Evolutionary conservation across 371 early-diverging fungal species (phyloP), one percentile per base, ranked within the genome.

Genomic region (Vairimorpha ceranae): DNA sequence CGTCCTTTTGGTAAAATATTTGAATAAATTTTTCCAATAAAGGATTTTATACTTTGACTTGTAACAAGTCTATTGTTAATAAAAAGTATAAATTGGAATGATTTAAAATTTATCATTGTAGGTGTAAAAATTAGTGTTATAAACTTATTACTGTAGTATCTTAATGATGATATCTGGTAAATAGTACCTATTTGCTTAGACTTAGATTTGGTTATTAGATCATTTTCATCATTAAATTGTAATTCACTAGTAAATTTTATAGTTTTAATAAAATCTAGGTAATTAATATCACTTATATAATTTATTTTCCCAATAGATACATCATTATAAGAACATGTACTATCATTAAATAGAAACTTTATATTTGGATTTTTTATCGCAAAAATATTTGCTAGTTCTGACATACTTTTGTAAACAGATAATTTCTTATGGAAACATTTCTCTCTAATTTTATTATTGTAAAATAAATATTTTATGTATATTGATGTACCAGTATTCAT

Each of bases 61-160:
- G 92, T 93, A 8, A 97, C 96, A 0, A 91, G 83, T 8, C 96
- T 88, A 48, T 60, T 58, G 72, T 96, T 96, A 78, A 96, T 93
- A 77, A 96, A 96, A 12, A 94, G 80, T 0, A 95, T 79, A 59
- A 95, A 87, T 0, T 82, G 84, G 75, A 88, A 85, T 74, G 88
- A 88, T 71, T 90, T 91, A 73, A 86, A 86, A 75, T 91, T 90
- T 2, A 70, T n/a, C 21, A 38, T 29, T 35, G 29, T 33, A 10
- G 15, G 35, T 52, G 64, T 38, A 65, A 51, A 75, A 35, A 70
- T 76, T 51, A 59, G 17, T 10, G 25, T 21, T 0, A 63, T 8
- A 0, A 0, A 35, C 0, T 60, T 30, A 0, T 29, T 21, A n/a
- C 30, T 6, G 27, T 38, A 19, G 56, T 33, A 54, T 17, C 29